These are phyloP conservation scores for Solanum medicagineum DNA, from an alignment of 257 asterid species.

Conservation along the genomic window DNA sequence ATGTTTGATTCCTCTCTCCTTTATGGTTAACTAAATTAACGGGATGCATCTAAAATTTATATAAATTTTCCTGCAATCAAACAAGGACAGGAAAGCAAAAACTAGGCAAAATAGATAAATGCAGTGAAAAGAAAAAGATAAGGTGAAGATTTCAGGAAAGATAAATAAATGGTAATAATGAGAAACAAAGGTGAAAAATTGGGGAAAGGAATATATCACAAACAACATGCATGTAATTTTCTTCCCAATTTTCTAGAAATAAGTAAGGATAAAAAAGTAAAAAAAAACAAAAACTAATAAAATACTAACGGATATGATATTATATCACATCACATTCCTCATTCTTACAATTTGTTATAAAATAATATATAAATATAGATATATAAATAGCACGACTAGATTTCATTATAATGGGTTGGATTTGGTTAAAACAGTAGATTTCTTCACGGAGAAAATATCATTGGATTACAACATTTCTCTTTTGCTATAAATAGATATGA, in stretches of 20 bases:
- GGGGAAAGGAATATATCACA: background rate
- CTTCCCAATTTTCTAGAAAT: background rate
- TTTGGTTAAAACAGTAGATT: background rate
- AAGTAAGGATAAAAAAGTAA: too few relatives aligned
- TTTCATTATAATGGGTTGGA: too few relatives aligned
- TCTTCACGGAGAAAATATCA: background rate
- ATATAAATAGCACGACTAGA: too few relatives aligned
- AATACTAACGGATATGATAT: too few relatives aligned
- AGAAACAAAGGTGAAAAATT: background rate
- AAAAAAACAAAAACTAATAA: too few relatives aligned
- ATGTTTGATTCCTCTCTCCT: too few relatives aligned
- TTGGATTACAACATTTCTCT: background rate
- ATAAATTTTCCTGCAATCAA: background rate
- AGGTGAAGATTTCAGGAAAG: background rate
- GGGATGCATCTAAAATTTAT: background rate
- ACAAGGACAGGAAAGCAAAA: background rate
- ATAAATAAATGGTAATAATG: background rate
- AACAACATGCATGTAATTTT: background rate
- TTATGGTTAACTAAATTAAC: too few relatives aligned
- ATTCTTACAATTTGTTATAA: too few relatives aligned
- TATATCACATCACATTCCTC: too few relatives aligned
- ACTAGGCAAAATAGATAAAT: background rate
- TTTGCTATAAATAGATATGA: background rate
- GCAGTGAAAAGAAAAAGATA: background rate
- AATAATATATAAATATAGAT: too few relatives aligned